Conservation (phyloP, 192 early-diverging fungal species). For the Paraglomus brasilianum region DNA sequence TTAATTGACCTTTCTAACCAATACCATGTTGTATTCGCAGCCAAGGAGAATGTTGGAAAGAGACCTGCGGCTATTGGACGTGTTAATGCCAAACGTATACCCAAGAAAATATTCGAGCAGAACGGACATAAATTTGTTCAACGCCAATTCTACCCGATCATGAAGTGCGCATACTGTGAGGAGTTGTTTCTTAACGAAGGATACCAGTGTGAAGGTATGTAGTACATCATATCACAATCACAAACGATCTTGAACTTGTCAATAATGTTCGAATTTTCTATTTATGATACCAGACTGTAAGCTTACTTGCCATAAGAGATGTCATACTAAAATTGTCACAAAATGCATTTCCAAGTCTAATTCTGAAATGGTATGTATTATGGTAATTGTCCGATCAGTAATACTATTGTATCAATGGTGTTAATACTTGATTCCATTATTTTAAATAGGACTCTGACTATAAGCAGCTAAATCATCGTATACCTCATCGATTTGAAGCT, state of each 20-base stretch:
- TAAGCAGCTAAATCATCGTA: constrained; percentile 81
- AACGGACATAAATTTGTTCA: constrained; percentile 94
- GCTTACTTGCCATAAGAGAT: constrained; percentile 91
- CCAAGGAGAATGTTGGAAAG: constrained; percentile 50
- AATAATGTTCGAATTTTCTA: constrained; percentile 1
- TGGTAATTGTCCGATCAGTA: constrained; percentile 3
- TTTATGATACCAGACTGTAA: constrained; percentile 68
- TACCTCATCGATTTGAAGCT: constrained; percentile 93
- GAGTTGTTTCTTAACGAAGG: constrained; percentile 92
- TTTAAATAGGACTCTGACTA: constrained; percentile 58
- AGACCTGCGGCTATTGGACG: constrained; percentile 66
- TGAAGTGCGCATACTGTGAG: constrained; percentile 95
- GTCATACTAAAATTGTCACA: constrained; percentile 77
- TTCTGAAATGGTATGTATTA: constrained; percentile 46
- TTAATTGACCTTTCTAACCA: constrained; percentile 8
- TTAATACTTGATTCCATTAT: neutral
- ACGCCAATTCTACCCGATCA: constrained; percentile 91
- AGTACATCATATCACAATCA: no score
- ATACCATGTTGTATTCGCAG: constrained; percentile 30
- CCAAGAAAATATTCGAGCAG: constrained; percentile 77
- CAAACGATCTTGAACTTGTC: neutral
- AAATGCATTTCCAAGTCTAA: constrained; percentile 84
- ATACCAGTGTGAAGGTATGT: constrained; percentile 86
- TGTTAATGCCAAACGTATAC: constrained; percentile 72
- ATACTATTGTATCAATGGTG: constrained; percentile 1